A percentile compares a stretch with the other conserved stretches of the same genome.
phyloP scores from a whole-genome alignment of 768 basidiomycete species.

The Podaxis carcinomalis region DNA sequence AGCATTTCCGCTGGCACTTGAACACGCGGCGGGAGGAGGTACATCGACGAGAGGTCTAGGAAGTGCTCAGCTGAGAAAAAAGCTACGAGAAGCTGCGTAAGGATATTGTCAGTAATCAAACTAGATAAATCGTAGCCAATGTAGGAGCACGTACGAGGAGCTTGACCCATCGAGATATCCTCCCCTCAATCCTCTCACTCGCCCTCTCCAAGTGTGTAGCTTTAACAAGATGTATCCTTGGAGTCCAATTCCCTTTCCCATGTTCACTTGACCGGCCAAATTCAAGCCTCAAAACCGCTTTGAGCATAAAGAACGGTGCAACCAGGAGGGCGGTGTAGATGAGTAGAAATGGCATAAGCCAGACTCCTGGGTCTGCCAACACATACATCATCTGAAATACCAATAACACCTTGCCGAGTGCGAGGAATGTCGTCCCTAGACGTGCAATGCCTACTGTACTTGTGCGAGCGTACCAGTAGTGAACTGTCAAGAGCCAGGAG shows the following conservation, averaged over 20 bases:
- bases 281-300: conserved; percentile 20
- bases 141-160: neutral
- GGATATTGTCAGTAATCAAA: neutral
- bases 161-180: neutral
- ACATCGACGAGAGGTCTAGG: neutral
- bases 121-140: neutral
- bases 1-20: neutral
- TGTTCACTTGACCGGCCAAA: conserved; percentile 11
- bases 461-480: conserved; percentile 31
- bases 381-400: neutral
- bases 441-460: conserved; percentile 29
- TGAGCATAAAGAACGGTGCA: conserved; percentile 22
- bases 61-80: conserved; percentile 3
- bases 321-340: conserved; percentile 1
- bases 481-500: conserved; percentile 14
- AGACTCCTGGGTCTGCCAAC: neutral
- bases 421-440: conserved; percentile 19
- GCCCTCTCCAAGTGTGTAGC: conserved; percentile 27
- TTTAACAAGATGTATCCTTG: conserved; percentile 14
- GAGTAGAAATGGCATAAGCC: neutral
- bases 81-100: neutral
- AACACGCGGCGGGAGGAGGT: conserved; percentile 7
- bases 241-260: conserved; percentile 13
- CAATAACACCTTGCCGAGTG: conserved; percentile 11
- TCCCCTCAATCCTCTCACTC: conserved; percentile 20